Percentiles rank a stretch among this genome's conserved stretches.
phyloP scores from a whole-genome alignment of 768 basidiomycete genomes.

The Daedalea quercina region DNA sequence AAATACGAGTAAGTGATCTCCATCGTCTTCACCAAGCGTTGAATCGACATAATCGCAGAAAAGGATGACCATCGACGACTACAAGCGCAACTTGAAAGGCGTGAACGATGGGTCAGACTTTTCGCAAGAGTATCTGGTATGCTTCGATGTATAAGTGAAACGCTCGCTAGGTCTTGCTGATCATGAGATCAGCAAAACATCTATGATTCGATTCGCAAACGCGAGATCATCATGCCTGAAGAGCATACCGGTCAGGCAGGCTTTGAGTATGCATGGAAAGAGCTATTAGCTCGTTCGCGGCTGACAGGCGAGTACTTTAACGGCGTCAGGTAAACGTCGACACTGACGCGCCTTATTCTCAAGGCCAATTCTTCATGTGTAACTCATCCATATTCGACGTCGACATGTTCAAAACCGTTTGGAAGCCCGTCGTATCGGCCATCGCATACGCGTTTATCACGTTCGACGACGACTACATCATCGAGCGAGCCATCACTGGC shows the following conservation, averaged over 20 bases:
- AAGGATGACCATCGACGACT: slow-evolving; percentile 96
- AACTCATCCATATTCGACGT: slow-evolving; percentile 78
- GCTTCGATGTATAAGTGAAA: slow-evolving; percentile 13
- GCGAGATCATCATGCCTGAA: slow-evolving; percentile 96
- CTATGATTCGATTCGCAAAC: slow-evolving; percentile 89
- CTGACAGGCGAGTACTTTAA: slow-evolving; percentile 55
- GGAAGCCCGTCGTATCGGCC: slow-evolving; percentile 91
- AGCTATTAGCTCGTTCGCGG: slow-evolving; percentile 74
- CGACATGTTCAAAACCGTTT: slow-evolving; percentile 90
- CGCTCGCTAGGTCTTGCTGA: background rate
- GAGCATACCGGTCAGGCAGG: slow-evolving; percentile 95
- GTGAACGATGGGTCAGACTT: slow-evolving; percentile 87
- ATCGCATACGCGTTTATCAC: slow-evolving; percentile 94
- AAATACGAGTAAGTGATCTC: slow-evolving; percentile 65
- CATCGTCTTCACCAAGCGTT: slow-evolving; percentile 1
- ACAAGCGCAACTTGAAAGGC: slow-evolving; percentile 84
- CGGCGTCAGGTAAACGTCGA: background rate
- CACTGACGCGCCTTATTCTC: slow-evolving; percentile 1
- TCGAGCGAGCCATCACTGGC: slow-evolving; percentile 92
- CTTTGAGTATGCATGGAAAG: slow-evolving; percentile 99
- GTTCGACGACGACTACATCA: slow-evolving; percentile 94
- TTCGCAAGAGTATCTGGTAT: slow-evolving; percentile 76
- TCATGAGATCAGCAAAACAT: slow-evolving; percentile 58
- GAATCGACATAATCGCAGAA: slow-evolving; percentile 43
- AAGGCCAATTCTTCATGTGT: slow-evolving; percentile 70